Evolutionary conservation across 78 protist genomes (phyloP).

Genomic region (Protostelium mycophagum): DNA sequence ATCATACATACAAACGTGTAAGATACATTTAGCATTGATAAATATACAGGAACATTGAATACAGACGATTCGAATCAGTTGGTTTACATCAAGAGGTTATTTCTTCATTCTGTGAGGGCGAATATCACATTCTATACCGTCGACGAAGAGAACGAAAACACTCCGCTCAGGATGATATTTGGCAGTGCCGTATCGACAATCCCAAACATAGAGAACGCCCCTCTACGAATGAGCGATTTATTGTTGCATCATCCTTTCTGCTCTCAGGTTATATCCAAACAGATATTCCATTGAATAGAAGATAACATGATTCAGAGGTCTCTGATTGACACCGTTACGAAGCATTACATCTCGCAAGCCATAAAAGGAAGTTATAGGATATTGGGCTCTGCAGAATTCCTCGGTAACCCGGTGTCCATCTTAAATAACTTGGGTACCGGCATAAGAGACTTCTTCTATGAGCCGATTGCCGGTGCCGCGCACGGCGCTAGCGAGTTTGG

Average conservation of each 20-base stretch:
- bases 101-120: not conserved
- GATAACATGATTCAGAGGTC: not conserved
- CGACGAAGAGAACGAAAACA: not conserved
- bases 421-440: conserved; percentile 70
- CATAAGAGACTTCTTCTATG: conserved; percentile 80
- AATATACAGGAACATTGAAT: not conserved
- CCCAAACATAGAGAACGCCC: not conserved
- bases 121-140: not conserved
- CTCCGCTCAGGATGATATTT: not conserved
- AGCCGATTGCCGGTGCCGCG: conserved; percentile 79
- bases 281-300: not conserved
- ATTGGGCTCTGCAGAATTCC: conserved; percentile 70
- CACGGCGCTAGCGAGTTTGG: conserved; percentile 67
- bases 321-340: not conserved
- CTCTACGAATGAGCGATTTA: not conserved
- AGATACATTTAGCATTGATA: too few relatives aligned
- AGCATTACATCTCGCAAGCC: not conserved
- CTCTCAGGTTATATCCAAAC: not conserved
- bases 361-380: conserved; percentile 21
- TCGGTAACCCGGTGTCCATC: conserved; percentile 82
- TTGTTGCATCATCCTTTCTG: not conserved
- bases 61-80: not conserved
- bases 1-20: too few relatives aligned
- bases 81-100: not conserved
- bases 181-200: not conserved